Base-by-base conservation (phyloP, 2,329 filamentous ascomycete genomes). In the Ceratocystis huliohia region DNA sequence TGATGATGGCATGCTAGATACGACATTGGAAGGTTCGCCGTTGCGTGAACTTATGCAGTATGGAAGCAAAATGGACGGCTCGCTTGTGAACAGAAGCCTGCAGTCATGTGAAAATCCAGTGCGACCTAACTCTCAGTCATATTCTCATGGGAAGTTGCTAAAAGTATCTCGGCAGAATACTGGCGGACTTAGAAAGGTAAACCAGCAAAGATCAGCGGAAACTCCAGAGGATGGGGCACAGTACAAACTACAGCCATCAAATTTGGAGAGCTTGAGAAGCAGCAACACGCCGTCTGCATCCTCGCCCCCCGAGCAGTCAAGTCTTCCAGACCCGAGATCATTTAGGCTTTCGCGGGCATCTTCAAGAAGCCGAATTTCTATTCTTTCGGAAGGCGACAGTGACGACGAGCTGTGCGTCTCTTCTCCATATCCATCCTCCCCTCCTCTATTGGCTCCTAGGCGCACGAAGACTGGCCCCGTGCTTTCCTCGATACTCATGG, bases 351-450 rank as follows among this genome's bases (percentile, higher is more conserved):
- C 28, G 30, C 22, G 4, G 30, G 30, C 28, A 17, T 28, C 53
- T 13, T 33, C 53, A 25, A 57, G 10, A 33, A 57, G 53, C 22
- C 53, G 53, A 13, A 1, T 57, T 20, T 6, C 53, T 15, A 63
- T 63, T 45, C 41, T 63, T 30, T 48, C 63, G 13, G 46, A 64
- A 3, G 63, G 57, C n/a, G 63, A 57, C 7, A 10, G 44, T 17
- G 63, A 64, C 20, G 48, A 87, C 82, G 10, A 89, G 48, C 2
- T 86, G 73, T 89, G 81, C 81, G 1, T 87, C 86, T n/a, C 22
- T 17, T 28, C 53, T 57, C 22, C 53, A 57, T 33, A 50, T 25
- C n/a, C n/a, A n/a, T 15, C 53, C 3, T 25, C 50, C 50, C 20
- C 20, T 8, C 25, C 3, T 10, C 46, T 22, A n/a, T 20, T 17